Percentiles rank a stretch among this genome's conserved stretches.
Conservation (phyloP, 352 stramenopile species). For the Phytophthora pisi region DNA sequence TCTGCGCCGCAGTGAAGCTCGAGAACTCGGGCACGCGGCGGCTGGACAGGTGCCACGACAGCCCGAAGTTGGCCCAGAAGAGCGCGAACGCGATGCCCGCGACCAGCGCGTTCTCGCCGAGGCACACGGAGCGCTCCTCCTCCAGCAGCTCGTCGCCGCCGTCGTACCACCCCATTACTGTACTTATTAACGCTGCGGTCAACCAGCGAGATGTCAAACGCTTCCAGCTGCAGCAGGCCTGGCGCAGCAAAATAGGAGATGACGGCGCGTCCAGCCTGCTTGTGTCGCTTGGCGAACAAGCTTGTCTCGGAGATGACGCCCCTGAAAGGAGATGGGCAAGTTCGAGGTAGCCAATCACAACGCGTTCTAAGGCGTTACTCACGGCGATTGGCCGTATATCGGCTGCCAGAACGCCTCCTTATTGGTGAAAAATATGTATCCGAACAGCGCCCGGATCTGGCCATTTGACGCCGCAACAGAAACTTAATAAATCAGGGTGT, state of each 20-base stretch:
- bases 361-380: background rate
- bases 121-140: slow-evolving; percentile 62
- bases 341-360: slow-evolving; percentile 20
- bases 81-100: slow-evolving; percentile 61
- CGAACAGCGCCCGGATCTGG: slow-evolving; percentile 15
- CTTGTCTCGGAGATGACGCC: slow-evolving; percentile 26
- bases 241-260: slow-evolving; percentile 26
- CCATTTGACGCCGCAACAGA: background rate
- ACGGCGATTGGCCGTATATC: slow-evolving; percentile 13
- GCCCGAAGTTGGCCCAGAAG: slow-evolving; percentile 72
- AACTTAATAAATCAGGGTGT: background rate
- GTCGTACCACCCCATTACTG: slow-evolving; percentile 42
- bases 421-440: slow-evolving; percentile 23
- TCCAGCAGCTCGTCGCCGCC: slow-evolving; percentile 50
- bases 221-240: no score
- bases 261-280: background rate
- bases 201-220: no score
- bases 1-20: slow-evolving; percentile 64
- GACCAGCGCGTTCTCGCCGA: slow-evolving; percentile 71
- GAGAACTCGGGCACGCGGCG: slow-evolving; percentile 66
- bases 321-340: slow-evolving; percentile 21
- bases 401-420: background rate
- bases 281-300: slow-evolving; percentile 18
- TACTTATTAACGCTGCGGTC: no score
- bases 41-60: slow-evolving; percentile 65